Conservation (phyloP, 2,329 filamentous ascomycete genomes). For the Cladobotryum protrusum region DNA sequence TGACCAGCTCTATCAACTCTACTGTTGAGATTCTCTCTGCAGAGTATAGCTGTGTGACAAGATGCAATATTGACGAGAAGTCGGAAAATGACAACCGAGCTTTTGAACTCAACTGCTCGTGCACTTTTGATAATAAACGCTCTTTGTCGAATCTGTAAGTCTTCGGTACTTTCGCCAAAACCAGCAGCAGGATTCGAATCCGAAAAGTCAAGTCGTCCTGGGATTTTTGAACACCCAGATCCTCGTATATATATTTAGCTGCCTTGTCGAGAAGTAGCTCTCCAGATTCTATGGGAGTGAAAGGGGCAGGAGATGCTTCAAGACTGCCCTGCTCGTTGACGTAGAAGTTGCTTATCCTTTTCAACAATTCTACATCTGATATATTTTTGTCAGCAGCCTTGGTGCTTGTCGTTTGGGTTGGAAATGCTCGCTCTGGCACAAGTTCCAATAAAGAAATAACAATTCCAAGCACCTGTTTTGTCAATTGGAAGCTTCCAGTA, state of each 20-base stretch:
- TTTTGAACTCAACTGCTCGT: conserved; percentile 36
- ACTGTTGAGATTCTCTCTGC: conserved; percentile 43
- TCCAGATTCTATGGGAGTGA: conserved; percentile 48
- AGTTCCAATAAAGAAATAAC: conserved; percentile 54
- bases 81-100: conserved; percentile 42
- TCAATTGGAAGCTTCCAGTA: conserved; percentile 25
- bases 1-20: conserved; percentile 58
- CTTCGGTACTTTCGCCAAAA: conserved; percentile 47
- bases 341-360: conserved; percentile 61
- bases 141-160: conserved; percentile 38
- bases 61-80: conserved; percentile 53
- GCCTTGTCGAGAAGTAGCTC: conserved; percentile 59
- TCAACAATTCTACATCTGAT: conserved; percentile 47
- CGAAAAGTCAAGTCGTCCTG: conserved; percentile 48
- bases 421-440: conserved; percentile 59
- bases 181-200: conserved; percentile 52
- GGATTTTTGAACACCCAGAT: conserved; percentile 35
- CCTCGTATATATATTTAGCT: conserved; percentile 43
- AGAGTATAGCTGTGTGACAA: conserved; percentile 51
- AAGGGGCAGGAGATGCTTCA: conserved; percentile 55
- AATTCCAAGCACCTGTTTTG: conserved; percentile 38
- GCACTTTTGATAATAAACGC: conserved; percentile 45
- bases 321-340: conserved; percentile 63
- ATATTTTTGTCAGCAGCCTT: conserved; percentile 12
- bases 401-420: conserved; percentile 17